Evolutionary conservation across 2,329 filamentous ascomycete genomes (phyloP), one percentile per base, ranked within the genome.

Genomic region (Calonectria multiphialidica): DNA sequence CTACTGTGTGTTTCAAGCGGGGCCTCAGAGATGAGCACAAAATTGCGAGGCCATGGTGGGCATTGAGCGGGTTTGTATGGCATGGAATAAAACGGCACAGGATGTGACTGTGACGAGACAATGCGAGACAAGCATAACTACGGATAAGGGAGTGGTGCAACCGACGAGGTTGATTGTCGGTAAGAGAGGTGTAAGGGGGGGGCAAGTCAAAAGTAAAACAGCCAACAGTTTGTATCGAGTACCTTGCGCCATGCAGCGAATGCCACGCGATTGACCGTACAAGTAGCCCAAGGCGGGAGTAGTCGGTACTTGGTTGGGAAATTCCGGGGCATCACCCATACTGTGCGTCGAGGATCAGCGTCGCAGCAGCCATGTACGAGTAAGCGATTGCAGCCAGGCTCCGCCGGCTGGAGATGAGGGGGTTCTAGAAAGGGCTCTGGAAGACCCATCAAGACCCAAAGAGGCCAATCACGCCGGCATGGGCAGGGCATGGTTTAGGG

Each of bases 361-460:
- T 28, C 37, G 28, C 40, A 62, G 57, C 40, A 62, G 55, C 44
- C 55, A 61, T 70, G 69, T 28, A 53, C 45, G 55, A 61, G 44
- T 66, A 68, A 57, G 59, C 62, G 66, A 70, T 50, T 62, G 25
- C 44, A 66, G 61, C 57, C 66, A 70, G 70, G 44, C 45, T 50
- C 45, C 57, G 47, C 55, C 57, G 57, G 35, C 35, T 71, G 67
- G 76, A 78, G 63, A 78, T 78, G 76, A 78, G 71, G 70, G 53
- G 40, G 55, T 78, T 78, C 77, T 78, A 78, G 77, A 78, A 78
- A 72, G 70, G 75, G 67, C 70, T 55, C 69, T 68, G 76, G 76
- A 78, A 78, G 77, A 61, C 67, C 57, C 59, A 67, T 59, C 35
- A 49, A 61, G 66, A 42, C 28, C 47, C 8, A 21, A 23, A 25